Evolutionary conservation across 305 asterid genomes (phyloP).

Genomic region (Plantago lanceolata): DNA sequence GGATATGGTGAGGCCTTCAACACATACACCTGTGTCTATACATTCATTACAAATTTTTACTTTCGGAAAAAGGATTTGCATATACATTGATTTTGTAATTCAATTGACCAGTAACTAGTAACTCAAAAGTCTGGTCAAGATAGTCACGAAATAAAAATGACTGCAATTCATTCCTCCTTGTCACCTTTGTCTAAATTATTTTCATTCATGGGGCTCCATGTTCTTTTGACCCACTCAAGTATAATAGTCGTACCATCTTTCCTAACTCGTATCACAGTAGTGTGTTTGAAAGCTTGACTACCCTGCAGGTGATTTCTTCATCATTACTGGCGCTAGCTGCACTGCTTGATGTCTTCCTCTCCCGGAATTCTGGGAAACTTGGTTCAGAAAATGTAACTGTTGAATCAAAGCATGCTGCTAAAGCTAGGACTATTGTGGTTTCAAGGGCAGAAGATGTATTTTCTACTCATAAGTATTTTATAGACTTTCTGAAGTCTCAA

Average conservation of each 20-base stretch:
- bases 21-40: too few relatives aligned
- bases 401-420: constrained; percentile 68
- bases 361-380: constrained; percentile 44
- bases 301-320: constrained; percentile 74
- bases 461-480: constrained; percentile 60
- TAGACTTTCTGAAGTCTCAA: constrained; percentile 74
- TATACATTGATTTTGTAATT: too few relatives aligned
- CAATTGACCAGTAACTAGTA: too few relatives aligned
- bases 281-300: constrained; percentile 23
- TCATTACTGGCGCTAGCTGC: constrained; percentile 88
- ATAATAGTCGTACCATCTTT: neutral
- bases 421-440: constrained; percentile 64
- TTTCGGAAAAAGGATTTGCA: too few relatives aligned
- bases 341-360: constrained; percentile 66
- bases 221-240: constrained; percentile 2
- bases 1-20: too few relatives aligned
- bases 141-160: too few relatives aligned
- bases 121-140: too few relatives aligned
- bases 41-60: too few relatives aligned
- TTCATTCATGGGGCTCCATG: neutral
- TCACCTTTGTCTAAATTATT: too few relatives aligned
- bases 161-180: too few relatives aligned
- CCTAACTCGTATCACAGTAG: constrained; percentile 5
- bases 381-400: constrained; percentile 48
- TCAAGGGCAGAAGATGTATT: constrained; percentile 67